Conservation (phyloP, 164 flowering plant species). For the Paratinospora sagittata region DNA sequence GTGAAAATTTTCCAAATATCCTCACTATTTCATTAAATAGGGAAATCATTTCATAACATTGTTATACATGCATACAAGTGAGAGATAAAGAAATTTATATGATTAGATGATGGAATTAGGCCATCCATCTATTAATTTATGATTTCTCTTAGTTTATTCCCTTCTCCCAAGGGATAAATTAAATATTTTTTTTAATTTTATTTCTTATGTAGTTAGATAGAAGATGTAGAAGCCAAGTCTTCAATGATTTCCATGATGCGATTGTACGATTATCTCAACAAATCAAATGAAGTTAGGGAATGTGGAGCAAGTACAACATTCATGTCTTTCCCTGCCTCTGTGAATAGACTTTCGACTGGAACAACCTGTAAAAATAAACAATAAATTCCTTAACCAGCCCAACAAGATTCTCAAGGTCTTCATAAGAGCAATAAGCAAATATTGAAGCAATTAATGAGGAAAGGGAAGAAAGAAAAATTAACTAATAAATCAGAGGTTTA, state of each 20-base stretch:
- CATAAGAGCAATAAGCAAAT: no score
- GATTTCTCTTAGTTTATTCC: neutral
- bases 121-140: neutral
- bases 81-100: neutral
- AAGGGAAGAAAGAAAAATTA: no score
- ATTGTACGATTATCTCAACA: conserved; percentile 26
- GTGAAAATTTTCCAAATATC: neutral
- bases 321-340: conserved; percentile 41
- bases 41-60: neutral
- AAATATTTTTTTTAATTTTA: neutral
- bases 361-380: conserved; percentile 37
- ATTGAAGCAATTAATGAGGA: no score
- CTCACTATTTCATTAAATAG: neutral
- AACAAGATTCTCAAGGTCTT: no score
- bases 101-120: neutral
- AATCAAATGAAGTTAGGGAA: conserved; percentile 68
- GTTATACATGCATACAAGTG: neutral
- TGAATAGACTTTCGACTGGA: conserved; percentile 32
- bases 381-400: neutral
- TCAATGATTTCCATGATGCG: conserved; percentile 15
- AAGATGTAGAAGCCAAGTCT: conserved; percentile 25
- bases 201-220: conserved; percentile 7
- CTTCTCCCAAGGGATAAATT: neutral
- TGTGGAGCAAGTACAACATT: conserved; percentile 41
- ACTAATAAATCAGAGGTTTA: no score